These are phyloP conservation scores for Fusarium paranaense DNA, from an alignment of 2,329 filamentous ascomycete genomes.

Conservation along the genomic window DNA sequence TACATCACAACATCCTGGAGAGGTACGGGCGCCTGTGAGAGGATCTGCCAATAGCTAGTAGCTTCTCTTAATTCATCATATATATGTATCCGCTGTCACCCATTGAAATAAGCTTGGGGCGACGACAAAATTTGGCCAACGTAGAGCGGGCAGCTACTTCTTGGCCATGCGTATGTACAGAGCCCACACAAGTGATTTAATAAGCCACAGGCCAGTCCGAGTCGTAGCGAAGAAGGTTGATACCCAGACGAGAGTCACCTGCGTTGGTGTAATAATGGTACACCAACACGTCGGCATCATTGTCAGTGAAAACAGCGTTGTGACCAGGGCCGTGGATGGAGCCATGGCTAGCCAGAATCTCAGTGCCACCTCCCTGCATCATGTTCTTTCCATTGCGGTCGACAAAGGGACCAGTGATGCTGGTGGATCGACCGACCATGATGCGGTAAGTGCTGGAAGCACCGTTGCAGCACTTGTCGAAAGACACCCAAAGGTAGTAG, in stretches of 20 bases:
- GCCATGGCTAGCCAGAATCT: conserved; percentile 46
- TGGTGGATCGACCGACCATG: conserved; percentile 49
- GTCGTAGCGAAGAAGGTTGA: conserved; percentile 48
- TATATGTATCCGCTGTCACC: not conserved
- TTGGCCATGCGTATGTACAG: not conserved
- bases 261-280: conserved; percentile 47
- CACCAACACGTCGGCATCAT: conserved; percentile 46
- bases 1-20: not conserved
- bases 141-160: not conserved
- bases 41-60: not conserved
- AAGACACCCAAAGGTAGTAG: conserved; percentile 50
- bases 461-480: conserved; percentile 47
- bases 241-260: conserved; percentile 43
- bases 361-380: conserved; percentile 46
- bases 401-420: conserved; percentile 45
- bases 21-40: not conserved
- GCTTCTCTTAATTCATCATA: not conserved
- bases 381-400: conserved; percentile 41
- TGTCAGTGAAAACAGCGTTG: conserved; percentile 47
- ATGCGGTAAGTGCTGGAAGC: conserved; percentile 47
- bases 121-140: not conserved
- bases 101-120: not conserved
- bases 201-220: conserved; percentile 47
- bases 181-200: conserved; percentile 12
- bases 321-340: conserved; percentile 48